Conservation (phyloP, 352 stramenopile genomes). For the Pythium volutum region DNA sequence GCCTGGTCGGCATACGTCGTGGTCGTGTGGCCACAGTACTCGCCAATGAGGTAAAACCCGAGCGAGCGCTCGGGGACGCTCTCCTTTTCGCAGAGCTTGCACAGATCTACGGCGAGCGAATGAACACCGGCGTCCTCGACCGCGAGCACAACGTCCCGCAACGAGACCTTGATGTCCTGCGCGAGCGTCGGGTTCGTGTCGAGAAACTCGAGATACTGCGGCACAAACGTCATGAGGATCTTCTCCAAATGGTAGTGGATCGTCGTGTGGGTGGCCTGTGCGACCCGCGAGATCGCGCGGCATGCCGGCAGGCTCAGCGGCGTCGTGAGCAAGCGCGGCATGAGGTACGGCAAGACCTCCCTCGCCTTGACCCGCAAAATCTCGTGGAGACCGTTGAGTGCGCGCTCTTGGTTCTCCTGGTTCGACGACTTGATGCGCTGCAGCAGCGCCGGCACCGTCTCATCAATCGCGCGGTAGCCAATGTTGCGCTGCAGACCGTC, state of each 20-base stretch:
- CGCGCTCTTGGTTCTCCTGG: constrained; percentile 69
- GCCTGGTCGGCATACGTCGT: constrained; percentile 93
- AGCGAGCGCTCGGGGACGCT: constrained; percentile 84
- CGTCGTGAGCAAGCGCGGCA: constrained; percentile 92
- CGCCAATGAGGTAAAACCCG: constrained; percentile 89
- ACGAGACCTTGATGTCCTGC: constrained; percentile 64
- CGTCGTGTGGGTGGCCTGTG: constrained; percentile 89
- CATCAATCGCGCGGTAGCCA: constrained; percentile 94
- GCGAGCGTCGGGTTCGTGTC: constrained; percentile 40
- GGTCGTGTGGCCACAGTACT: constrained; percentile 85
- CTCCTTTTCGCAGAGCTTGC: constrained; percentile 93
- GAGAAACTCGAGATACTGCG: constrained; percentile 58
- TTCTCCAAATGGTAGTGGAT: constrained; percentile 96
- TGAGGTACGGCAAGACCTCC: constrained; percentile 97
- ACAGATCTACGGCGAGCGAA: constrained; percentile 93
- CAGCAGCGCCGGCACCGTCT: constrained; percentile 96
- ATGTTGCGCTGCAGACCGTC: constrained; percentile 96
- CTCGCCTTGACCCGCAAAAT: constrained; percentile 95
- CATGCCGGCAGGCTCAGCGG: constrained; percentile 91
- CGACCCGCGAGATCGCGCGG: constrained; percentile 91
- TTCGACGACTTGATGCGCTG: constrained; percentile 86
- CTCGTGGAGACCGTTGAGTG: constrained; percentile 96
- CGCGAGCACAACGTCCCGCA: constrained; percentile 75
- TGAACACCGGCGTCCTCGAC: constrained; percentile 91
- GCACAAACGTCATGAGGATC: constrained; percentile 89